These are phyloP conservation scores for Jimgerdemannia lactiflua DNA, from an alignment of 192 early-diverging fungal genomes.

Conservation along the genomic window DNA sequence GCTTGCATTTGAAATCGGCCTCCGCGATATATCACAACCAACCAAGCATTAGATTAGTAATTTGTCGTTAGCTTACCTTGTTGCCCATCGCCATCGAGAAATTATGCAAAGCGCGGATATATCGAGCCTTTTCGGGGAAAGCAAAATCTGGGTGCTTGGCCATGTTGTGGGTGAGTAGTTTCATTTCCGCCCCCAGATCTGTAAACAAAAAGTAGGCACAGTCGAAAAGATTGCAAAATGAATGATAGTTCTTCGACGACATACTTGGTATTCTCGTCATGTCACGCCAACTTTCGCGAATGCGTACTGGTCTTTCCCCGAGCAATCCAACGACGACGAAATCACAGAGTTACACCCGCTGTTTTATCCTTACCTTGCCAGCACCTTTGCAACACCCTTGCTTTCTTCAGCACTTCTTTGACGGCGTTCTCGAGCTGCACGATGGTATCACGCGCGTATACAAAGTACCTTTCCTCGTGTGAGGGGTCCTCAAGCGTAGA, in stretches of 20 bases:
- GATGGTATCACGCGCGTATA: constrained; percentile 31
- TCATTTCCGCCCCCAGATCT: constrained; percentile 32
- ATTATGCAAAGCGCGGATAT: background rate
- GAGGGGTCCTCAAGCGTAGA: constrained; percentile 23
- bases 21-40: too few species aligned
- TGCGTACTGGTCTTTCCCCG: too few species aligned
- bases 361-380: constrained; percentile 24
- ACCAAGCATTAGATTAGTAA: too few species aligned
- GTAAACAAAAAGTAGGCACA: background rate
- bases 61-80: background rate
- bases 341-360: background rate
- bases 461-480: constrained; percentile 43
- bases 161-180: constrained; percentile 8
- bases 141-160: background rate
- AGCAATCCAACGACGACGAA: background rate
- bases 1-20: too few species aligned
- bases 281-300: too few species aligned
- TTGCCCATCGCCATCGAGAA: background rate
- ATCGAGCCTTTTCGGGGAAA: background rate
- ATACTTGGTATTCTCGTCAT: too few species aligned
- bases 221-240: too few species aligned
- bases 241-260: too few species aligned
- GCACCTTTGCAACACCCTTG: constrained; percentile 21
- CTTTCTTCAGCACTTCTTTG: constrained; percentile 10
- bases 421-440: constrained; percentile 26